Evolutionary conservation across 2,329 filamentous ascomycete genomes (phyloP), one percentile per base, ranked within the genome.

Genomic region (Dactylonectria macrodidyma): DNA sequence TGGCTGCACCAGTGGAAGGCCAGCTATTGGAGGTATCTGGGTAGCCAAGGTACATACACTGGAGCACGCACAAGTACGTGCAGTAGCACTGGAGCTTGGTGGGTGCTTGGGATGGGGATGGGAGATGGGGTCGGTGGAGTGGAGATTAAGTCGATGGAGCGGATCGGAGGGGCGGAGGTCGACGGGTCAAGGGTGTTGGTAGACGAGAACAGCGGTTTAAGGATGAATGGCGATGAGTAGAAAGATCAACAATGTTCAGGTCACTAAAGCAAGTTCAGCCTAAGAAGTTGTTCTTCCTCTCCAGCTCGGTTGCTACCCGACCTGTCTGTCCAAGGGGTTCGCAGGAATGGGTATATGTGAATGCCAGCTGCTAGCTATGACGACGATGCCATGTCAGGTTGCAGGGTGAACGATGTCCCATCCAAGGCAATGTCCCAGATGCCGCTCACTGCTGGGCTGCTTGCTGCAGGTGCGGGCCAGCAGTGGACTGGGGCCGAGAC

Each of bases 401-500:
- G 51, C 41, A 65, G 48, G 47, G 50, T 33, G 50, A 51, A 19
- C n/a, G 50, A 33, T 34, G 50, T 33, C 41, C 55, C 34, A 63
- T 33, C 41, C 55, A 22, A 63, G 44, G 44, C 47, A 51, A 46
- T 51, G 57, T 51, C 44, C 46, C 57, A 60, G 50, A 46, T 65
- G 48, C 30, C 46, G 46, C 34, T 38, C 46, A 34, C 50, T 55
- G 26, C 16, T 62, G 50, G 46, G 30, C 26, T 59, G 62, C 48
- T 59, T 59, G 62, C 56, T 30, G 55, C 54, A 52, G 60, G 60
- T 50, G 54, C 54, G 52, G n/a, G 54, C 47, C 52, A 36, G 59
- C 64, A 62, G 34, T 54, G 58, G 58, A 44, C 52, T 61, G 64
- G 64, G 52, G 54, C 59, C 47, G 54, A 66, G 59, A 62, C 64